phyloP scores from a whole-genome alignment of 805 yeast species.

The Cyberlindnera sargentensis region DNA sequence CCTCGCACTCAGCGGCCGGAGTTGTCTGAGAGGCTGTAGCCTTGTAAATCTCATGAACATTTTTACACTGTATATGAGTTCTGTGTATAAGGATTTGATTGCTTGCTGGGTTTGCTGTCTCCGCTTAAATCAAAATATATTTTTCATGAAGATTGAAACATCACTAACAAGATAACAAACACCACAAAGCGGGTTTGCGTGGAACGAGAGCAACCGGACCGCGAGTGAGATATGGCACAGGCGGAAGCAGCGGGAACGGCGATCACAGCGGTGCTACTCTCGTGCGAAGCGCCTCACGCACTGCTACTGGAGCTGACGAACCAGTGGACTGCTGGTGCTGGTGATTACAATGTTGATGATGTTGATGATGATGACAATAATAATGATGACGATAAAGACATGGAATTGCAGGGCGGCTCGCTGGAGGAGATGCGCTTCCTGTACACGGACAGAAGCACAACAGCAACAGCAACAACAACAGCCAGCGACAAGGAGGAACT shows the following conservation, averaged over 20 bases:
- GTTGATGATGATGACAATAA: too few relatives aligned
- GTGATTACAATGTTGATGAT: too few relatives aligned
- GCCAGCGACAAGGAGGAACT: constrained; percentile 5
- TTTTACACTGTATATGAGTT: not conserved
- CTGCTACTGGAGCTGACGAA: too few relatives aligned
- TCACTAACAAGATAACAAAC: not conserved
- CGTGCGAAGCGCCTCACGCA: too few relatives aligned
- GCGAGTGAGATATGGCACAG: too few relatives aligned
- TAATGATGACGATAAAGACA: not conserved
- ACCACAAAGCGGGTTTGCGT: too few relatives aligned
- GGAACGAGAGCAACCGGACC: too few relatives aligned
- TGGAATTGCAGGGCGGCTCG: constrained; percentile 1
- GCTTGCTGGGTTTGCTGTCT: not conserved
- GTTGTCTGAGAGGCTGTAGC: not conserved
- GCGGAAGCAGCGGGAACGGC: too few relatives aligned
- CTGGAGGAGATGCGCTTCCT: constrained; percentile 16
- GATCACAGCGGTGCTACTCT: too few relatives aligned
- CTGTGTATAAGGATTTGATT: not conserved
- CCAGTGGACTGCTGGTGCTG: too few relatives aligned
- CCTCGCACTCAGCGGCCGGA: not conserved
- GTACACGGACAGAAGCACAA: not conserved
- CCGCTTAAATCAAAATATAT: not conserved
- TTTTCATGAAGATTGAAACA: not conserved
- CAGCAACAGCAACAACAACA: too few relatives aligned
- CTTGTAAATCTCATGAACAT: not conserved